phyloP scores from a whole-genome alignment of 345 rosid species.

The Pseudoturritis turrita region DNA sequence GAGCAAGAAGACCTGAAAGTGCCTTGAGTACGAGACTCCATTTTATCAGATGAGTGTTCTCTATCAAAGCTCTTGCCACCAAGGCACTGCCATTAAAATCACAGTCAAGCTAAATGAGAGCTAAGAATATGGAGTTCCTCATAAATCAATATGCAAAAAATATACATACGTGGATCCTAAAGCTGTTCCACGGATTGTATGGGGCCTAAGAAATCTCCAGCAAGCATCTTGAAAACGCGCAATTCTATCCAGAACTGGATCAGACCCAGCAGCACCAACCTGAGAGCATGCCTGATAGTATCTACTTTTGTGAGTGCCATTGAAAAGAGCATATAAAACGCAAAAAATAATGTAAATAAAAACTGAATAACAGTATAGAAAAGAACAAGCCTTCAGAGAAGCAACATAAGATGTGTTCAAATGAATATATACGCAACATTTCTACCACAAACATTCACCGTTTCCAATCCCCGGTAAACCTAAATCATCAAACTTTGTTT shows the following conservation, averaged over 20 bases:
- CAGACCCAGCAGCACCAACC: slow-evolving; percentile 82
- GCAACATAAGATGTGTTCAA: not conserved
- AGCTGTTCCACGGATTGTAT: slow-evolving; percentile 92
- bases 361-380: not conserved
- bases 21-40: slow-evolving; percentile 86
- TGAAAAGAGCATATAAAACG: not conserved
- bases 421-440: not conserved
- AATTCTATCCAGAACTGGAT: slow-evolving; percentile 53
- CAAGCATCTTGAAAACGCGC: slow-evolving; percentile 75
- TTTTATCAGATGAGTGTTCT: slow-evolving; percentile 72
- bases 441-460: not conserved
- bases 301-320: slow-evolving; percentile 28
- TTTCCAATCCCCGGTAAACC: not conserved
- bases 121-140: not conserved
- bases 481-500: not conserved
- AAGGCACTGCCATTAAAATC: slow-evolving; percentile 58
- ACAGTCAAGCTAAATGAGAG: slow-evolving; percentile 5
- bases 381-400: not conserved
- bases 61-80: slow-evolving; percentile 84
- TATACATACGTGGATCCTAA: slow-evolving; percentile 69
- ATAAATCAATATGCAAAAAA: not conserved
- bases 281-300: slow-evolving; percentile 62
- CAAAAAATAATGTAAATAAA: not conserved
- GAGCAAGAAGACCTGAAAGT: slow-evolving; percentile 78
- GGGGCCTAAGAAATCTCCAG: slow-evolving; percentile 99